These are phyloP conservation scores for Ganoderma boninense DNA, from an alignment of 1,284 basidiomycete species.

Conservation along the genomic window DNA sequence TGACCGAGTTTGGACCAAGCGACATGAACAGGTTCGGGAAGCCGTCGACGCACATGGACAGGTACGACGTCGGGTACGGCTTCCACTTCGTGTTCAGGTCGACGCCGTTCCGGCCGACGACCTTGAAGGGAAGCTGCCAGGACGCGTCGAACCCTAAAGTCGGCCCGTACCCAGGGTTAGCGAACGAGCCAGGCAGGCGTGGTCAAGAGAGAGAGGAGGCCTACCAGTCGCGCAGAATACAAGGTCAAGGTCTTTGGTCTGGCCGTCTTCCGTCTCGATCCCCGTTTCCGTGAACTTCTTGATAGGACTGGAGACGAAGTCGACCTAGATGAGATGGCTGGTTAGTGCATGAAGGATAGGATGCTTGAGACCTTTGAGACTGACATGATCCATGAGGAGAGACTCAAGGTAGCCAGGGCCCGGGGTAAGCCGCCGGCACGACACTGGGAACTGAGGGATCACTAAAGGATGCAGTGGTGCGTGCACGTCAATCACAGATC, in stretches of 20 bases:
- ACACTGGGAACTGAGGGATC: conserved; percentile 64
- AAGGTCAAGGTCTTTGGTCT: conserved; percentile 62
- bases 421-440: conserved; percentile 67
- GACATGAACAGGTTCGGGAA: conserved; percentile 70
- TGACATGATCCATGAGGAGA: conserved; percentile 64
- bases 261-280: conserved; percentile 63
- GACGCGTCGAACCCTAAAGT: conserved; percentile 59
- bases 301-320: conserved; percentile 61
- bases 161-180: not conserved
- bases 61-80: conserved; percentile 63
- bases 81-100: conserved; percentile 58
- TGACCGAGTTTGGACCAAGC: conserved; percentile 62
- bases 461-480: conserved; percentile 46
- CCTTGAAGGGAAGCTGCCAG: conserved; percentile 57
- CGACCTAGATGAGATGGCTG: conserved; percentile 46
- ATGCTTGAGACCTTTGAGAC: conserved; percentile 17
- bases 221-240: conserved; percentile 48
- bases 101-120: conserved; percentile 59
- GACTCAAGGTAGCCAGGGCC: conserved; percentile 73
- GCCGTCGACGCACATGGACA: conserved; percentile 61
- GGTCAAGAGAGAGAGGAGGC: conserved; percentile 7
- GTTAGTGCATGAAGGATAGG: not conserved
- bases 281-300: conserved; percentile 59
- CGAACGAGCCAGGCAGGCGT: not conserved
- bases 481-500: not conserved